Base-by-base conservation (phyloP, 139 green algal species). In the Chlamydomonas schloesseri region DNA sequence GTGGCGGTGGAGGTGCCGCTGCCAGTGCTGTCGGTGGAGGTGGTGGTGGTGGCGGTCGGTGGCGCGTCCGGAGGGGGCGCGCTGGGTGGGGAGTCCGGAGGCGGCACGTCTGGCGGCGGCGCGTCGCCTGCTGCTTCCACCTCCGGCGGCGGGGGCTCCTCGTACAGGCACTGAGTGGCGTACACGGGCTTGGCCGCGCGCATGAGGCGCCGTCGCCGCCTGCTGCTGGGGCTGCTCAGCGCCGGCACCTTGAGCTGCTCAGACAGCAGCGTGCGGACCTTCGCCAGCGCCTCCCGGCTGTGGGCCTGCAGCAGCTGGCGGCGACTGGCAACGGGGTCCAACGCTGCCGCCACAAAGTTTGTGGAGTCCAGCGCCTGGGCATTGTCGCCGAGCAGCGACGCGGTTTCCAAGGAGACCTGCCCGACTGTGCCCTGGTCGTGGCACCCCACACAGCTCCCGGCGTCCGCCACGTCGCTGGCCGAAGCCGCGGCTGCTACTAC, bases 161-260 rank as follows among this genome's bases (percentile, higher is more conserved):
- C 76, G 76, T 73, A 84, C 3, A 84, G n/a, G 78, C 78, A 84
- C 31, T 84, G 78, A 26, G 64, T 84, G 3, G 78, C 64, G 78
- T 84, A 74, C 4, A n/a, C 2, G 17, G 62, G 42, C 33, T 50
- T 55, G 18, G 78, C 78, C 21, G 62, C 8, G 20, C 78, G 2
- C 17, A 67, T 6, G 2, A 74, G 42, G 64, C 50, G n/a, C 8
- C 78, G 78, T 14, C 78, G 79, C n/a, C 65, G 42, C 29, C 67
- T 50, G 42, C 42, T 50, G 42, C 42, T 50, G 8, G 42, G 5
- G 42, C 42, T 50, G 42, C 8, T 8, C 42, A 50, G 6, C 42
- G 42, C 42, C 42, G 42, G 42, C 42, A 75, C 28, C 9, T 47
- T 57, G 11, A 85, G 67, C 10, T 77, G 79, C 1, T 85, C 79